phyloP scores from a whole-genome alignment of 495 filamentous ascomycete genomes.

The Sporormia fimetaria region DNA sequence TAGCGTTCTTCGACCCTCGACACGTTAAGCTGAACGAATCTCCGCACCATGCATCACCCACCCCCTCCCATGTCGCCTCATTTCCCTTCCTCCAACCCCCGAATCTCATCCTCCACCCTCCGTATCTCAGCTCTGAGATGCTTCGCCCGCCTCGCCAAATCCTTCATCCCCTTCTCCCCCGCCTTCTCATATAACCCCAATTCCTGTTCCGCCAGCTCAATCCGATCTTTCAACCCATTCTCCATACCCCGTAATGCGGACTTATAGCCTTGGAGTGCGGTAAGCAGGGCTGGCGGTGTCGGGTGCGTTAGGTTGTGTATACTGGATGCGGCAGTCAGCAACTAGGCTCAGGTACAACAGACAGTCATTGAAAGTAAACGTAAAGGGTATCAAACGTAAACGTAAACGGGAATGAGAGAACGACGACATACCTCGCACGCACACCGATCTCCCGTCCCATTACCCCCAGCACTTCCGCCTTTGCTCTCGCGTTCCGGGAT shows the following conservation, averaged over 20 bases:
- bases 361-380: background rate
- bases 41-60: too few relatives aligned
- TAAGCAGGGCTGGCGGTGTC: conserved; percentile 36
- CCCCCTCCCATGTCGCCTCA: background rate
- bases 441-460: conserved; percentile 45
- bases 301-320: conserved; percentile 20
- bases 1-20: too few relatives aligned
- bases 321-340: background rate
- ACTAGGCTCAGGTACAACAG: background rate
- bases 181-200: conserved; percentile 27
- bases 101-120: conserved; percentile 28
- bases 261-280: conserved; percentile 47
- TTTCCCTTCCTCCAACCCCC: conserved; percentile 18
- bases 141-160: conserved; percentile 26
- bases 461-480: conserved; percentile 48
- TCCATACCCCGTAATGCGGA: conserved; percentile 35
- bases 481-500: conserved; percentile 43
- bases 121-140: conserved; percentile 27
- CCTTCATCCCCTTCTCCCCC: conserved; percentile 26
- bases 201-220: conserved; percentile 21
- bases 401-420: background rate
- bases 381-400: background rate
- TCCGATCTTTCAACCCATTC: conserved; percentile 13
- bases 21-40: too few relatives aligned
- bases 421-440: conserved; percentile 39